These are phyloP conservation scores for Bolboschoenoplectus hybrid DNA, from an alignment of 202 grass and related monocot genomes.

Conservation along the genomic window DNA sequence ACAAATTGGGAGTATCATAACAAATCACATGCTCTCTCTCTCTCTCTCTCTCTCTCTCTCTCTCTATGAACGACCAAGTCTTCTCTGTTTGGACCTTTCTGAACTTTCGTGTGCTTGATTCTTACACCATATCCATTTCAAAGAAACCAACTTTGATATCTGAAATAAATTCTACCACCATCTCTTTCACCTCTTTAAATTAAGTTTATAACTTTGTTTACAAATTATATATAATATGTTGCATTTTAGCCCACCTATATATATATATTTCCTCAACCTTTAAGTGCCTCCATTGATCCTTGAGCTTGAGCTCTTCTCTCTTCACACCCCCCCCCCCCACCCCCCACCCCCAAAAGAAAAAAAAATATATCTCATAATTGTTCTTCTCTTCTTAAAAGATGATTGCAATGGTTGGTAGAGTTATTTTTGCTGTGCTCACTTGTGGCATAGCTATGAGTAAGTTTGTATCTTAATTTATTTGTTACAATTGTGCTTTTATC, in stretches of 20 bases:
- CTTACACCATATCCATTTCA: constrained; percentile 15
- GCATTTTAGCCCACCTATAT: not conserved
- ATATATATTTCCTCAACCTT: constrained; percentile 13
- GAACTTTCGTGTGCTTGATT: constrained; percentile 21
- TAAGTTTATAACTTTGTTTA: not conserved
- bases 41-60: not conserved
- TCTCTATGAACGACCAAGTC: not conserved
- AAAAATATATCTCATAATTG: not conserved
- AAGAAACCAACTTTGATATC: not conserved
- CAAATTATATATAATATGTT: constrained; percentile 4
- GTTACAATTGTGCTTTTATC: not conserved
- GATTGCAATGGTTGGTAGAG: constrained; percentile 39
- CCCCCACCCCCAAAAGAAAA: not conserved
- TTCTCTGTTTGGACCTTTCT: constrained; percentile 1
- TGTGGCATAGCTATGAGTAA: constrained; percentile 68
- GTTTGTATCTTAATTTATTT: constrained; percentile 4
- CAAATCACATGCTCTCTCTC: not conserved
- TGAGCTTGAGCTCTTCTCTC: not conserved
- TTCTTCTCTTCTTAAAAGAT: constrained; percentile 20
- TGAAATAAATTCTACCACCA: not conserved
- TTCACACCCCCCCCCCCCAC: not conserved
- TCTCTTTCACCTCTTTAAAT: constrained; percentile 24
- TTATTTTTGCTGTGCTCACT: constrained; percentile 59
- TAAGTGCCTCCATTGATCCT: not conserved
- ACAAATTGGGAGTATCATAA: not conserved